Base-by-base conservation (phyloP, 2,329 filamentous ascomycete genomes). In the Monosporascus ibericus region DNA sequence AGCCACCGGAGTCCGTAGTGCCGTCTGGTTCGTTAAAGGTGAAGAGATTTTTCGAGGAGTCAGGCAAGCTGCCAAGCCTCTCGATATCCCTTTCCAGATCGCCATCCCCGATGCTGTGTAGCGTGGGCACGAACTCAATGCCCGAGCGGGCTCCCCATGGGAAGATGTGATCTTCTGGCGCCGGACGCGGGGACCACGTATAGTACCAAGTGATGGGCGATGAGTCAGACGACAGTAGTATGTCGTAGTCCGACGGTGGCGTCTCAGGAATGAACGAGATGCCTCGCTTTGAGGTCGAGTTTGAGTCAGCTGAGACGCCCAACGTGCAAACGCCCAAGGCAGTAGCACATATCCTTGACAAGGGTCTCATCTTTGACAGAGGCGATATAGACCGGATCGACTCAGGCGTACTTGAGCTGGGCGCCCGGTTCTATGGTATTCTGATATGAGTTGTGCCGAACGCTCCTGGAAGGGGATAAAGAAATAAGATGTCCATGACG, bases 11-110 rank as follows among this genome's bases (percentile, higher is more conserved):
- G 7, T 65, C 64, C 2, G 65, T 71, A 6, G 65, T 66, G 1
- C 71, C 71, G 50, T 75, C 72, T 1, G 72, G 72, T 51, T 74
- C 72, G 53, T 74, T 74, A 51, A 75, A 75, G 0, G 64, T 64
- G 20, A 75, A 63, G 3, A 75, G 60, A 46, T 72, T 69, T 0
- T 65, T 72, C 0, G 72, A 72, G 2, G 68, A 66, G 4, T 54
- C 54, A 0, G 70, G 65, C 1, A 73, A 59, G 1, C 42, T 44
- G 47, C 56, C 51, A 7, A 74, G 60, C 2, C 60, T 60, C 2
- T 58, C 49, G 18, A 54, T 50, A 2, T 71, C 61, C 3, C 64
- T 52, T 20, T 14, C 39, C 9, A 42, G 39, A 1, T 57, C 49
- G 2, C 69, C 66, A 44, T 72, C 63, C 34, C 68, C 65, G 22